These are phyloP conservation scores for Mycena kentingensis DNA, from an alignment of 768 basidiomycete species.

Conservation along the genomic window DNA sequence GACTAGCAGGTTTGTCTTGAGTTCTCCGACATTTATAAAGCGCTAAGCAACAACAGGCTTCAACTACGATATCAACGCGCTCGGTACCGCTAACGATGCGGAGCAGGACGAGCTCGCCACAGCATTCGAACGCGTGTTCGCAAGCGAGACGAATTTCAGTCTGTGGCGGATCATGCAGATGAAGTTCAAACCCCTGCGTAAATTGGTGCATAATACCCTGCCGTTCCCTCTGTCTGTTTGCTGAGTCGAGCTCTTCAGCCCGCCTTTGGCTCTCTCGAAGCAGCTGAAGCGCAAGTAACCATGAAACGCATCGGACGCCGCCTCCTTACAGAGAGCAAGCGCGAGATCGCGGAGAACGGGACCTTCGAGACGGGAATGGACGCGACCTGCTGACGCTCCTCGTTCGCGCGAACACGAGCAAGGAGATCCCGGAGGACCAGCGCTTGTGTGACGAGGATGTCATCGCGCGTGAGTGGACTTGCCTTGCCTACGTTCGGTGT, in stretches of 20 bases:
- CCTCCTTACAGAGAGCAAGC: constrained; percentile 51
- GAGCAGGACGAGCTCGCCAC: constrained; percentile 41
- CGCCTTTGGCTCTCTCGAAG: constrained; percentile 22
- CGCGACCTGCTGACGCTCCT: constrained; percentile 63
- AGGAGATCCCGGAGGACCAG: constrained; percentile 55
- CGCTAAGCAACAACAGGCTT: constrained; percentile 4
- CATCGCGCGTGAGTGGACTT: constrained; percentile 43
- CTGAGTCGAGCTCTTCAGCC: too few species aligned
- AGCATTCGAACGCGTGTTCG: constrained; percentile 46
- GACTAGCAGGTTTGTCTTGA: constrained; percentile 53
- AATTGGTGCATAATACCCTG: constrained; percentile 29
- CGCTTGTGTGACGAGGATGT: constrained; percentile 64
- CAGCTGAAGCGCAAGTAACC: constrained; percentile 31
- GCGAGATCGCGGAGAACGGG: constrained; percentile 29
- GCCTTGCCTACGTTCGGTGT: neutral
- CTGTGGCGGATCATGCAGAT: constrained; percentile 26
- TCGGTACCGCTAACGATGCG: constrained; percentile 15
- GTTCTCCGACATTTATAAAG: constrained; percentile 37
- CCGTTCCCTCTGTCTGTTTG: too few species aligned
- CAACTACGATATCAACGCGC: constrained; percentile 21
- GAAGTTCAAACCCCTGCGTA: constrained; percentile 31
- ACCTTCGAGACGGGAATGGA: constrained; percentile 31
- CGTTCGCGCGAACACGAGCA: constrained; percentile 63
- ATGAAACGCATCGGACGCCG: constrained; percentile 17
- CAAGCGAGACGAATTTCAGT: constrained; percentile 35